These are phyloP conservation scores for Cystobasidium pallidum DNA, from an alignment of 1,284 basidiomycete genomes.

Conservation along the genomic window DNA sequence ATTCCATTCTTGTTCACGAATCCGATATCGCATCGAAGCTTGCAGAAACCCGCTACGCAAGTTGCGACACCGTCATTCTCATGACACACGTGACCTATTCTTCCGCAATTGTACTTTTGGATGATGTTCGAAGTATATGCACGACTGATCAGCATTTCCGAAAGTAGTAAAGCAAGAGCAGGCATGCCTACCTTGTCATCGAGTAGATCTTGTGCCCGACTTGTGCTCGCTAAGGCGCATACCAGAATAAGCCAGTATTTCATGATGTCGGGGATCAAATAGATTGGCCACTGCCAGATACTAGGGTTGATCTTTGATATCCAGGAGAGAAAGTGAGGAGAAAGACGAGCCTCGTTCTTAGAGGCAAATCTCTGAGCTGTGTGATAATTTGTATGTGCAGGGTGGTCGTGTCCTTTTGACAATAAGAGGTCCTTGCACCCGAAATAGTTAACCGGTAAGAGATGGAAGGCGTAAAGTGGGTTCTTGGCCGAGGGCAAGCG, in stretches of 20 bases:
- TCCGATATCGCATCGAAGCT: conserved; percentile 26
- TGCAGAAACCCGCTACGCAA: conserved; percentile 32
- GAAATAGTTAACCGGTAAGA: background rate
- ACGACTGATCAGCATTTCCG: no score
- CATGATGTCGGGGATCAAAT: conserved; percentile 2
- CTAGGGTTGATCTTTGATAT: no score
- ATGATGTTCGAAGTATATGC: no score
- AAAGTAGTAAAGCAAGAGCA: background rate
- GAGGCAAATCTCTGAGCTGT: background rate
- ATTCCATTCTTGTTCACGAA: conserved; percentile 43
- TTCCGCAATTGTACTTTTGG: conserved; percentile 36
- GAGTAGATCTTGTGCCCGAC: conserved; percentile 2
- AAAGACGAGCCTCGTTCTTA: background rate
- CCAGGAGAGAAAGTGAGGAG: background rate
- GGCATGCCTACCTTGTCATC: conserved; percentile 21
- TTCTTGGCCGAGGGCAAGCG: background rate
- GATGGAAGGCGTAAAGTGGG: background rate
- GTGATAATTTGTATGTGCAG: background rate
- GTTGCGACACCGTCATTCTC: conserved; percentile 37
- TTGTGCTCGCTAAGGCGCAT: conserved; percentile 7
- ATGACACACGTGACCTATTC: conserved; percentile 38
- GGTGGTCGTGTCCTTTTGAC: background rate
- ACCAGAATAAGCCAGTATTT: conserved; percentile 7
- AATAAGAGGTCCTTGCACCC: background rate
- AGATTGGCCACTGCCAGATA: background rate